Conservation (phyloP, 2,329 filamentous ascomycete species). For the Neofusicoccum ribis region DNA sequence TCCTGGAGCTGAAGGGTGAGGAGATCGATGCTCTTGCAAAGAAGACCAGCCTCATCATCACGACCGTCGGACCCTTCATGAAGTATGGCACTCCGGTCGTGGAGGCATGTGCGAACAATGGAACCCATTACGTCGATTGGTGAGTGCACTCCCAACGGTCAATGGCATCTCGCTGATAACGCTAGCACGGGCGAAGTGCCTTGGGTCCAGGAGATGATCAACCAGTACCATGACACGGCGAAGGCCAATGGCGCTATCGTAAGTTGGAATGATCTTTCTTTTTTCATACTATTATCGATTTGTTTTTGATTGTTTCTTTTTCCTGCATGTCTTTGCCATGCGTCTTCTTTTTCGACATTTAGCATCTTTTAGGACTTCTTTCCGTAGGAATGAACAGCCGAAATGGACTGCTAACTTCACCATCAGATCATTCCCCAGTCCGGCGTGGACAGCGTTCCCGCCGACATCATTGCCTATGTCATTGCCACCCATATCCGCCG, state of each 20-base stretch:
- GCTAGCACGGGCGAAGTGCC: conserved; percentile 61
- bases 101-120: conserved; percentile 63
- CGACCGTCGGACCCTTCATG: conserved; percentile 64
- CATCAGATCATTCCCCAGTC: conserved; percentile 58
- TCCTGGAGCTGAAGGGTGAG: conserved; percentile 42
- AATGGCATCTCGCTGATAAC: neutral
- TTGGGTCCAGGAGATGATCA: conserved; percentile 63
- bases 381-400: no score
- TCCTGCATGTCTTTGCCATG: no score
- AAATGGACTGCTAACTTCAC: no score
- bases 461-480: conserved; percentile 58
- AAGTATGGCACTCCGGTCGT: conserved; percentile 65
- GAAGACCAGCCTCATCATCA: conserved; percentile 61
- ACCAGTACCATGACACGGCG: conserved; percentile 61
- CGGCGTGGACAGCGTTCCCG: conserved; percentile 62
- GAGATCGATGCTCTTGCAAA: conserved; percentile 54
- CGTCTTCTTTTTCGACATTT: neutral
- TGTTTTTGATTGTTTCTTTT: neutral
- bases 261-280: conserved; percentile 25
- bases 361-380: no score
- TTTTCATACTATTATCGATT: neutral
- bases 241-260: conserved; percentile 62
- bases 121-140: conserved; percentile 68
- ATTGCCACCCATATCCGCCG: conserved; percentile 56
- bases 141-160: conserved; percentile 28